Evolutionary conservation across 2,329 filamentous ascomycete species (phyloP).

Genomic region (Cladosporium sp.): DNA sequence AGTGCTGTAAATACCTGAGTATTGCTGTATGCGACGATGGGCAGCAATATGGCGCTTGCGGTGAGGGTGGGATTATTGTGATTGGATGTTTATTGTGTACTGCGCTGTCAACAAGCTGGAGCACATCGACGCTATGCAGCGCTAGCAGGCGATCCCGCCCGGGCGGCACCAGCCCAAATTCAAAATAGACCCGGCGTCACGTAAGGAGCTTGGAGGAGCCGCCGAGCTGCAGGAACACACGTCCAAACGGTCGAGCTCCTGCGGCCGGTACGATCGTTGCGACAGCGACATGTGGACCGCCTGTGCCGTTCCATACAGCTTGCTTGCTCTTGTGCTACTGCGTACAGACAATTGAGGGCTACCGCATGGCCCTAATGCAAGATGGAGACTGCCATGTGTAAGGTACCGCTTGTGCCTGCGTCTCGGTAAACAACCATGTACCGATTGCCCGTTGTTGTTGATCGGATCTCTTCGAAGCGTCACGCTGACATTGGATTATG

Average conservation of each 20-base stretch:
- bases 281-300: constrained; percentile 8
- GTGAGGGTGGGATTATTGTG: neutral
- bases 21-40: neutral
- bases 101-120: neutral
- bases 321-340: neutral
- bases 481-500: neutral
- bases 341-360: neutral
- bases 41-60: neutral
- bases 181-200: neutral
- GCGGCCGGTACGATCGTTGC: constrained; percentile 10
- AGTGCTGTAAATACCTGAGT: neutral
- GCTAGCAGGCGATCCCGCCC: neutral
- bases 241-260: neutral
- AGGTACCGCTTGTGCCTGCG: neutral
- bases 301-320: neutral
- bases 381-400: neutral
- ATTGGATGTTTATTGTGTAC: constrained; percentile 1
- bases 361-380: neutral
- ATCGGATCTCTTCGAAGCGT: too few species aligned
- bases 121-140: neutral
- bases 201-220: neutral
- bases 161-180: neutral
- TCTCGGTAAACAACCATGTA: neutral
- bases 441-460: too few species aligned
- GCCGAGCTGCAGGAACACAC: neutral